Percentiles rank a stretch among this genome's conserved stretches.
phyloP scores from a whole-genome alignment of 495 filamentous ascomycete species.

The Aspergillus wentii region DNA sequence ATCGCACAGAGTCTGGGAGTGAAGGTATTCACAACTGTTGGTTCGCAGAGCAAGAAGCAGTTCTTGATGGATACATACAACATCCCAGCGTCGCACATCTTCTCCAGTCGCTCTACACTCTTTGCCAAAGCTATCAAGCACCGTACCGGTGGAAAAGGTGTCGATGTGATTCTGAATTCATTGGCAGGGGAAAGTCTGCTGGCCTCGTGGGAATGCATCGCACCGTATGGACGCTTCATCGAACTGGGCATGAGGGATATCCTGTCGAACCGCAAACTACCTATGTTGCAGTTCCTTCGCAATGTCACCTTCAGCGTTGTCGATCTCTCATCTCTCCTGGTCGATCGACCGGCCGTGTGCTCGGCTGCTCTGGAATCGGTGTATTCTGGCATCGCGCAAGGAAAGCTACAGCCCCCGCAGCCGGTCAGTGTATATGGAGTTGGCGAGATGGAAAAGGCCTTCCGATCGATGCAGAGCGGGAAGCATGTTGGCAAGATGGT shows the following conservation, averaged over 20 bases:
- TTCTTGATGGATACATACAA: conserved; percentile 30
- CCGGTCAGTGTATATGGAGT: too few relatives aligned
- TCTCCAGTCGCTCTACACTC: conserved; percentile 39
- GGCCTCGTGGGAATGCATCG: conserved; percentile 26
- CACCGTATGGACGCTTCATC: conserved; percentile 4
- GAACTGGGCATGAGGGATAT: conserved; percentile 12
- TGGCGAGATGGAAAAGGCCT: conserved; percentile 45
- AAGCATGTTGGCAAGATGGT: conserved; percentile 32
- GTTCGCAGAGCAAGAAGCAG: conserved; percentile 31
- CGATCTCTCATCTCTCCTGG: conserved; percentile 21
- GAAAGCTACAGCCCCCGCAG: too few relatives aligned
- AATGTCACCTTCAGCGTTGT: conserved; percentile 33
- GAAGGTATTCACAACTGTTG: conserved; percentile 42
- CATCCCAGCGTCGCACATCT: conserved; percentile 40
- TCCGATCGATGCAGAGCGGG: conserved; percentile 45
- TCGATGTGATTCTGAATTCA: conserved; percentile 18
- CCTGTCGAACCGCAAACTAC: conserved; percentile 20
- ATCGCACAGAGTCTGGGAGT: conserved; percentile 28
- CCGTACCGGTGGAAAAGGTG: conserved; percentile 12
- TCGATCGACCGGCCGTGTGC: conserved; percentile 27
- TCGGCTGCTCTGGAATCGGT: too few relatives aligned
- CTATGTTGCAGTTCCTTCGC: conserved; percentile 39
- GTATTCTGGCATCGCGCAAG: too few relatives aligned
- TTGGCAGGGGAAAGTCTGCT: conserved; percentile 19
- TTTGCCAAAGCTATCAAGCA: conserved; percentile 11